Evolutionary conservation across 352 stramenopile species (phyloP), one percentile per base, ranked within the genome.

Genomic region (Phytophthora crassamura): DNA sequence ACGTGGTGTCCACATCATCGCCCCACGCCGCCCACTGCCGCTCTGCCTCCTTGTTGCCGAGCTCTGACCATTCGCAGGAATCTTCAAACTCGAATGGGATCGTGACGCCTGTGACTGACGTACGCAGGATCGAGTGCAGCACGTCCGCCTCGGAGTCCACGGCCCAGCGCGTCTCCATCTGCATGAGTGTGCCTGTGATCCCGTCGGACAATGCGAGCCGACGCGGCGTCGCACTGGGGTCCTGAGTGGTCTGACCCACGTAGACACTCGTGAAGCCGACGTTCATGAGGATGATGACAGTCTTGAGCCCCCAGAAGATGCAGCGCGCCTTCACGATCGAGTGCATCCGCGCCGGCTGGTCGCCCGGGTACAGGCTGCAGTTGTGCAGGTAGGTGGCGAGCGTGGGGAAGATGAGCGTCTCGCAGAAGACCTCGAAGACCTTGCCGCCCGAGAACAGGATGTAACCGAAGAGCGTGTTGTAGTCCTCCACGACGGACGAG

Each of bases 281-380:
- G 50, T 86, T 88, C 79, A 88, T 84, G 65, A 86, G 70, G 63
- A 88, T 86, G 47, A 86, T 72, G 12, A 86, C 70, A 22, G 73
- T 78, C 70, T 83, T 84, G 42, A 88, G 68, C 0, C 74, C 79
- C 79, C 79, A 88, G 42, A 88, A 86, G 38, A 88, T 85, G 41
- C 52, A 55, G 33, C 72, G 72, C 8, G 43, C 57, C 61, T 88
- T 88, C 20, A 74, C 52, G 18, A 55, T 64, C 38, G 77, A 86
- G 36, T 78, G 64, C 56, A 77, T 64, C n/a, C 77, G 74, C n/a
- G 73, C 74, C 47, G 79, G 79, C 55, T 79, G 66, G 59, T 88
- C 79, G 16, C 76, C 76, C 7, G 77, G 79, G 41, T 84, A 88
- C 45, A 86, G 39, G 41, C 74, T 78, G 61, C 72, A 84, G 59